Percentiles rank a stretch among this genome's conserved stretches.
Conservation (phyloP, 1,284 basidiomycete species). For the Puccinia novopanici region DNA sequence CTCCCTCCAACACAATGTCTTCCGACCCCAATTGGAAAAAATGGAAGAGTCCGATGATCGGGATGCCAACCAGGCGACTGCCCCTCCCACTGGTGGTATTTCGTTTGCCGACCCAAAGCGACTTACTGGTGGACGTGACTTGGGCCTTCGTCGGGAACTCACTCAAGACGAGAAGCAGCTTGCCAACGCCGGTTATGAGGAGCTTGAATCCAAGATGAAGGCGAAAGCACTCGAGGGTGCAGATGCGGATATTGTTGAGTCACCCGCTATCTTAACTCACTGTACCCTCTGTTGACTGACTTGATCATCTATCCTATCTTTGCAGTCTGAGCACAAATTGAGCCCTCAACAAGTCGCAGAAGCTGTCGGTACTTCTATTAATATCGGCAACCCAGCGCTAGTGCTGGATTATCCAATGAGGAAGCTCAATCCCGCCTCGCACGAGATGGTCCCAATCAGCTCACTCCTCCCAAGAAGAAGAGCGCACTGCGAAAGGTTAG, state of each 20-base stretch:
- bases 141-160: conserved; percentile 67
- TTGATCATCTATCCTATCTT: not conserved
- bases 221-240: conserved; percentile 41
- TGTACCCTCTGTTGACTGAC: not conserved
- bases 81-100: conserved; percentile 29
- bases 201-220: conserved; percentile 63
- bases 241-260: conserved; percentile 34
- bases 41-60: not conserved
- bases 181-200: conserved; percentile 70
- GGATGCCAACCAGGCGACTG: not conserved
- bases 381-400: conserved; percentile 64
- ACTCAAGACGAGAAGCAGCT: conserved; percentile 70
- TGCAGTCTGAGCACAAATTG: conserved; percentile 63
- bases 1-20: not conserved
- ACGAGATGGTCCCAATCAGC: conserved; percentile 66
- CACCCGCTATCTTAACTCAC: not conserved
- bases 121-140: conserved; percentile 24
- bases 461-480: conserved; percentile 71
- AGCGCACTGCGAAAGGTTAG: conserved; percentile 68
- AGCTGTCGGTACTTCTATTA: conserved; percentile 64
- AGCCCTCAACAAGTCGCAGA: conserved; percentile 62
- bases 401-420: conserved; percentile 64
- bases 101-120: conserved; percentile 47
- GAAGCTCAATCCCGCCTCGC: conserved; percentile 66
- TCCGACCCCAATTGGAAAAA: conserved; percentile 6